phyloP scores from a whole-genome alignment of 2,329 filamentous ascomycete species.

The Penicillium concentricum region DNA sequence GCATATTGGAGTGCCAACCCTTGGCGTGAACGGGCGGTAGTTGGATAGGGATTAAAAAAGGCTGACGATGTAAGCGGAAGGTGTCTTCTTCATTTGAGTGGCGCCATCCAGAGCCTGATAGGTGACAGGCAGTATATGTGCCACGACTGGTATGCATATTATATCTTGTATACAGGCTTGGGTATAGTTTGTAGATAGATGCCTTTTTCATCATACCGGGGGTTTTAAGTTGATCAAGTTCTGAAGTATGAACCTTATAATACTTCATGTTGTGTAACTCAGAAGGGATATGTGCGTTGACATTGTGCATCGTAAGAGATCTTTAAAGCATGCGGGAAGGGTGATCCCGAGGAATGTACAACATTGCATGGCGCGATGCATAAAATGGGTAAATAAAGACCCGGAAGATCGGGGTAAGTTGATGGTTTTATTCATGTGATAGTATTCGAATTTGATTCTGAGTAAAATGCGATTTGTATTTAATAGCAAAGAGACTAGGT shows the following conservation, averaged over 20 bases:
- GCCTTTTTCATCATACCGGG: background rate
- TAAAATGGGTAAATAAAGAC: slow-evolving; percentile 13
- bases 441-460: background rate
- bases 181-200: background rate
- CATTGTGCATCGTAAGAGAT: slow-evolving; percentile 17
- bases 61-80: background rate
- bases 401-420: background rate
- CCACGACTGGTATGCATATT: background rate
- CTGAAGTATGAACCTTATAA: background rate
- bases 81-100: background rate
- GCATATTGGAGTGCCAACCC: background rate
- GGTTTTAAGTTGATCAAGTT: background rate
- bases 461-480: background rate
- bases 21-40: background rate
- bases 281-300: background rate
- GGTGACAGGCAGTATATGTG: too few species aligned
- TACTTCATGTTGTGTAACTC: background rate
- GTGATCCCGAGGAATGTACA: slow-evolving; percentile 19
- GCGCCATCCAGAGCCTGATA: background rate
- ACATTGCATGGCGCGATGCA: slow-evolving; percentile 17
- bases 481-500: background rate
- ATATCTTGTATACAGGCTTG: background rate
- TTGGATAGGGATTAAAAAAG: background rate
- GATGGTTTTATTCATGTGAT: background rate
- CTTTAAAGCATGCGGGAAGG: slow-evolving; percentile 12